phyloP scores from a whole-genome alignment of 768 basidiomycete species.

The Xerocomus spinulosus region DNA sequence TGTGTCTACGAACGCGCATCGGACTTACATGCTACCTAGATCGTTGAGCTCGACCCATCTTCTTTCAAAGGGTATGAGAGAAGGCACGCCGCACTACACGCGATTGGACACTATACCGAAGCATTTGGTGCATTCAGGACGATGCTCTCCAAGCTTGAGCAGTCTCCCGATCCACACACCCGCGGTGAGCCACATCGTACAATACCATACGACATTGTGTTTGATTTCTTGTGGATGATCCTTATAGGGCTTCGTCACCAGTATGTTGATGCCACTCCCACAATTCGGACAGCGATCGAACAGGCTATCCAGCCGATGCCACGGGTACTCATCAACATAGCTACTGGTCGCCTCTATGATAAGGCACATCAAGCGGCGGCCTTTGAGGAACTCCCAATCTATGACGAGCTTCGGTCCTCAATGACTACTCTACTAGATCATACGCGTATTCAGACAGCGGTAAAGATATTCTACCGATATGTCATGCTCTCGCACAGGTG shows the following conservation, averaged over 20 bases:
- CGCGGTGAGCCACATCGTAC: neutral
- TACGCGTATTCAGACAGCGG: neutral
- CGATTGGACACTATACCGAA: neutral
- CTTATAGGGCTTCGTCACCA: neutral
- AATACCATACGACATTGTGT: neutral
- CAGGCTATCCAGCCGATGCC: neutral
- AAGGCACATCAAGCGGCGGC: neutral
- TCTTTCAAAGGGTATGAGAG: neutral
- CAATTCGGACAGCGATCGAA: neutral
- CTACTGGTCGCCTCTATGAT: neutral
- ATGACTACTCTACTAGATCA: neutral
- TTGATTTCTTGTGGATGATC: neutral
- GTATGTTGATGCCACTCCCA: neutral
- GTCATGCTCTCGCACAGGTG: conserved; percentile 1
- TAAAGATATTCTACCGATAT: neutral
- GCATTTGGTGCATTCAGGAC: neutral
- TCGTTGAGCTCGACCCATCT: neutral
- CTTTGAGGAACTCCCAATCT: neutral
- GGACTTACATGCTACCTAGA: neutral
- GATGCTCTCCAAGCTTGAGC: neutral
- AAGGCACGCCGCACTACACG: neutral
- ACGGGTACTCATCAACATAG: neutral
- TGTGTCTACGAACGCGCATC: too few species aligned
- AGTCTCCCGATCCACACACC: neutral
- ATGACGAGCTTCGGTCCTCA: conserved; percentile 1